Evolutionary conservation across 129 eudicot genomes (phyloP).

Genomic region (Tagetes patula): DNA sequence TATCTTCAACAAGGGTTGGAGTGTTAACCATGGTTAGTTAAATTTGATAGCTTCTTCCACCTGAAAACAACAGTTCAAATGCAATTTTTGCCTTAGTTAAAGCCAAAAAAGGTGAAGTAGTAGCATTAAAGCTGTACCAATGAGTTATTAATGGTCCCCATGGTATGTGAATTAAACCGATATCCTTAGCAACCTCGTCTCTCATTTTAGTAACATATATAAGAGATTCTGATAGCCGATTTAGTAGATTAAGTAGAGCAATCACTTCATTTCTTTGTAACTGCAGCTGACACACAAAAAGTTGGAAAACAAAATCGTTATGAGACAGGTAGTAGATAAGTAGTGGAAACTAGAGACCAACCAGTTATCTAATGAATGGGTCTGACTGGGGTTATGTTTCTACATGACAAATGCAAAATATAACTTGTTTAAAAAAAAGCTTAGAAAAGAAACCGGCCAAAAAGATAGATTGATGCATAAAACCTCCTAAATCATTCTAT

Average conservation of each 20-base stretch:
- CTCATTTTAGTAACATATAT: constrained; percentile 57
- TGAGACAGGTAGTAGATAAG: neutral
- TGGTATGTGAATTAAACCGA: constrained; percentile 26
- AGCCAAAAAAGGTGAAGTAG: neutral
- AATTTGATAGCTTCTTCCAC: constrained; percentile 38
- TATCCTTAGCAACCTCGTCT: constrained; percentile 15
- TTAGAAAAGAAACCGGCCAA: neutral
- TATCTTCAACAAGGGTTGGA: constrained; percentile 6
- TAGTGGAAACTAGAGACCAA: neutral
- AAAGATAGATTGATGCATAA: neutral
- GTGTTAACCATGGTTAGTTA: neutral
- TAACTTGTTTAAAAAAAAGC: neutral
- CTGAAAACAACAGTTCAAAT: constrained; percentile 38
- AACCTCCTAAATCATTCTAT: neutral
- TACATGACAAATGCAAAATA: neutral
- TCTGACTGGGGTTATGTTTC: neutral
- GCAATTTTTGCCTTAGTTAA: neutral
- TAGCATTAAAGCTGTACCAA: constrained; percentile 37
- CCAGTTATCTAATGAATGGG: neutral
- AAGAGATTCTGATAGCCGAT: constrained; percentile 85
- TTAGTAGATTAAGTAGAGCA: constrained; percentile 77
- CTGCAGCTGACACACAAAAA: constrained; percentile 46
- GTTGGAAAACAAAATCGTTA: neutral
- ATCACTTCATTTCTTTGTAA: constrained; percentile 95
- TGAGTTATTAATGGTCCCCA: constrained; percentile 43